Evolutionary conservation across 2,329 filamentous ascomycete genomes (phyloP), one percentile per base, ranked within the genome.

Genomic region (Fusarium praegraminearum): DNA sequence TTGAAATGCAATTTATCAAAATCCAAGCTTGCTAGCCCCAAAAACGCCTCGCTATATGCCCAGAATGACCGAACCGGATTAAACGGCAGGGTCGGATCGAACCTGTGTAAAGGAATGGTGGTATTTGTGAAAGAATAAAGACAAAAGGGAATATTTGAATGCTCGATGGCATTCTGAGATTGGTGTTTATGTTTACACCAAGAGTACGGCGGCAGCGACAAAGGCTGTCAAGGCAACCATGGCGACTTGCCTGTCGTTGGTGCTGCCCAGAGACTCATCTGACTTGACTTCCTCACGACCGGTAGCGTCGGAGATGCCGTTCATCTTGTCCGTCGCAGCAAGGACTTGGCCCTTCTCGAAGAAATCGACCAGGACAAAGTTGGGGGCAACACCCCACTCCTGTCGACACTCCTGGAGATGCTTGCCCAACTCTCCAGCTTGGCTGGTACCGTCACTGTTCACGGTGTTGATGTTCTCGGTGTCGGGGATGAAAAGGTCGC

Each of bases 331-430:
- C 3, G 91, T 90, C 1, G 90, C 89, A 9, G 84, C 82, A 57
- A 96, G 87, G 33, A 91, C 87, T 0, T 90, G 88, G 0, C 90
- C 92, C 62, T 89, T 84, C 77, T 93, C 90, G 78, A 90, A 94
- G 78, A 93, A 95, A 79, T 97, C 93, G 2, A 95, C 91, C 12
- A 96, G 84, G 22, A 93, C 85, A 73, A 93, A 94, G 5, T 85
- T 89, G n/a, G 93, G 91, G 51, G 84, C 82, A 30, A 81, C 79
- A n/a, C 85, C 85, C 83, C 90, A 95, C 65, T 87, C 79, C 4
- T 72, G 75, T 54, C 81, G 79, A 77, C 89, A 94, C 60, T 77
- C 78, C 44, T 80, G 76, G 35, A 87, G 86, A 28, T 89, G 85
- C 49, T 77, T 77, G 44, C 87, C 87, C 43, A 89, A 75, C 53